phyloP scores from a whole-genome alignment of 208 protist species.

The Novymonas esmeraldas region DNA sequence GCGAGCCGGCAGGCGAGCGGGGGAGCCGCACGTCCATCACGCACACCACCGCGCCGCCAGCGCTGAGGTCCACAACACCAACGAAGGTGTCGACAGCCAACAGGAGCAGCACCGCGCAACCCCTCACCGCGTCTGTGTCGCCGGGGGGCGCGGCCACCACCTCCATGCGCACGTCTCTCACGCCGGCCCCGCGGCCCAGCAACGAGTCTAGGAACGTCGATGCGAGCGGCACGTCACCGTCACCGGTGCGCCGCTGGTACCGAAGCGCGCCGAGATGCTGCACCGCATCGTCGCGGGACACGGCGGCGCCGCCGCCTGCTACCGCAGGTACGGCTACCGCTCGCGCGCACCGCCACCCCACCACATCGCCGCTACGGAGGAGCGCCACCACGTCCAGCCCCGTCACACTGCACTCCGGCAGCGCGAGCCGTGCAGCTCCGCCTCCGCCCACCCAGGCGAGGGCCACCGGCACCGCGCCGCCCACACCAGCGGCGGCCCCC shows the following conservation, averaged over 20 bases:
- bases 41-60: slow-evolving; percentile 15
- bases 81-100: slow-evolving; percentile 16
- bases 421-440: too few relatives aligned
- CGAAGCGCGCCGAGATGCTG: slow-evolving; percentile 5
- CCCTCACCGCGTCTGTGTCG: background rate
- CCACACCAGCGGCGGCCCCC: background rate
- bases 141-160: slow-evolving; percentile 1
- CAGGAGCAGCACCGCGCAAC: slow-evolving; percentile 11
- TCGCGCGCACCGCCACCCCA: slow-evolving; percentile 28
- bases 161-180: slow-evolving; percentile 13
- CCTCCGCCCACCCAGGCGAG: slow-evolving; percentile 15
- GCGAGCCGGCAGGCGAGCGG: too few relatives aligned
- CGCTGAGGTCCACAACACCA: slow-evolving; percentile 9
- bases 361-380: slow-evolving; percentile 22
- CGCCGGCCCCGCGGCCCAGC: slow-evolving; percentile 9
- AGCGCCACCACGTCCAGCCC: slow-evolving; percentile 24
- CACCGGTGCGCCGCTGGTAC: background rate
- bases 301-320: too few relatives aligned
- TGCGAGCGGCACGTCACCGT: background rate
- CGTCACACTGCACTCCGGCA: background rate
- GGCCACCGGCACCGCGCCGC: slow-evolving; percentile 12
- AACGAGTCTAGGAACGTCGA: slow-evolving; percentile 7
- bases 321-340: too few relatives aligned
- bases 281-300: background rate
- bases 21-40: background rate